A percentile compares a stretch with the other conserved stretches of the same genome.
Evolutionary conservation across 495 filamentous ascomycete genomes (phyloP).

Genomic region (Peziza echinospora): DNA sequence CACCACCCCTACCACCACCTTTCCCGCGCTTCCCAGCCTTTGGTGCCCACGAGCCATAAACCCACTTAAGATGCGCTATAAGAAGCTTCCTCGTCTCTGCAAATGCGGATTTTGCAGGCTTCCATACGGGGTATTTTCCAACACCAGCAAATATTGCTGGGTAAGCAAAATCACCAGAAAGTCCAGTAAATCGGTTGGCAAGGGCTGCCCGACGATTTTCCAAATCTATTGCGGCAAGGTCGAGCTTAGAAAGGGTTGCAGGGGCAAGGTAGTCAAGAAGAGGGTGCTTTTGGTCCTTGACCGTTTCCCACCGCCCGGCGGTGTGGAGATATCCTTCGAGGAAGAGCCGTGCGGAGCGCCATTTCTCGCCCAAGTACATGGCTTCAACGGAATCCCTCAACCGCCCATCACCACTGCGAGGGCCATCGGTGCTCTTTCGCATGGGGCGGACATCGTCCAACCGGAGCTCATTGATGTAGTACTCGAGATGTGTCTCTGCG

Average conservation of each 20-base stretch:
- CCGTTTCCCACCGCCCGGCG: conserved; percentile 66
- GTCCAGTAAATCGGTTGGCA: conserved; percentile 6
- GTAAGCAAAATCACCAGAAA: conserved; percentile 45
- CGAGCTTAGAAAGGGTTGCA: conserved; percentile 54
- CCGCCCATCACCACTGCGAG: not conserved
- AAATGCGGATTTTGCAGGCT: conserved; percentile 58
- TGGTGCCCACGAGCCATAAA: conserved; percentile 85
- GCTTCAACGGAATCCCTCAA: conserved; percentile 36
- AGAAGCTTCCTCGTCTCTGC: conserved; percentile 50
- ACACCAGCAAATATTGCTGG: conserved; percentile 76
- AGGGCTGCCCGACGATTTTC: conserved; percentile 44
- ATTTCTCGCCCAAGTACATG: conserved; percentile 63
- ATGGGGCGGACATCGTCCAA: conserved; percentile 49
- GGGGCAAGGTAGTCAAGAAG: conserved; percentile 46
- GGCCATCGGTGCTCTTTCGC: conserved; percentile 48
- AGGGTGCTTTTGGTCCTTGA: conserved; percentile 35
- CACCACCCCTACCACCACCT: conserved; percentile 64
- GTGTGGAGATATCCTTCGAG: conserved; percentile 81
- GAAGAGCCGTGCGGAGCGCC: conserved; percentile 63
- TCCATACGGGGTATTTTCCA: conserved; percentile 30
- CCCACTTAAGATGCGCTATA: conserved; percentile 54
- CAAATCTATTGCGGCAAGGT: conserved; percentile 62
- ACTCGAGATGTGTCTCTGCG: conserved; percentile 49
- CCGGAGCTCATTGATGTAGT: conserved; percentile 50
- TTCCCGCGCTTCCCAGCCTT: conserved; percentile 53